Base-by-base conservation (phyloP, 805 yeast genomes). In the Komagataella pseudopastoris region DNA sequence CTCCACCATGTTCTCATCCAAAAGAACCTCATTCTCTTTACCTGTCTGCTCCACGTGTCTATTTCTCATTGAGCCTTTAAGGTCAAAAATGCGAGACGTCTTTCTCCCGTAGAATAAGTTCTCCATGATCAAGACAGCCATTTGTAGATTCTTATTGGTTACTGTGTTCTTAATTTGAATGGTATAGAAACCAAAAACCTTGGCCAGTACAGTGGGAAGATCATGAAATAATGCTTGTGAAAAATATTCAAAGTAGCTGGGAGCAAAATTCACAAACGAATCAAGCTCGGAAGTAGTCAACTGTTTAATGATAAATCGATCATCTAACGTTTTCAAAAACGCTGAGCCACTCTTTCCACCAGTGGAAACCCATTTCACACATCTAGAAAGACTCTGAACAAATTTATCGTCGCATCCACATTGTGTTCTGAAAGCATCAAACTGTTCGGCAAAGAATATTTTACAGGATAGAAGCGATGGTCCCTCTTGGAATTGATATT, bases 341-440 rank as follows among this genome's bases (percentile, higher is more conserved):
- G 88, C 88, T 2, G 96, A 88, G 0, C 98, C 97, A 63, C 96
- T 87, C 62, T 93, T 93, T 44, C 99, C 99, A 45, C 99, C 99
- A 23, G 83, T 78, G 0, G 96, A 85, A 60, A 91, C 90, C 98
- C 98, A 95, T 61, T 89, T 87, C 12, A 89, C 80, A 68, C 99
- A 93, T 54, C 99, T 70, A 4, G 96, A 83, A 48, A 95, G 74
- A 65, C 97, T 89, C 63, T 89, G 96, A 45, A 93, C 80, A 57
- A 83, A 93, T 57, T 76, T 77, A 4, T 77, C 83, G 52, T 80
- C 80, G 52, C 82, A 79, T 0, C 88, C 89, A 70, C 97, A 91
- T 30, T 86, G 83, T 52, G 80, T 75, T 52, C 99, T 72, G 58
- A 93, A 82, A 0, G 98, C 97, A 62, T 91, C 97, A 68, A 93